A percentile compares a stretch with the other conserved stretches of the same genome.
These are phyloP conservation scores for Phytophthora niederhauseri DNA, from an alignment of 352 stramenopile species.

Conservation along the genomic window DNA sequence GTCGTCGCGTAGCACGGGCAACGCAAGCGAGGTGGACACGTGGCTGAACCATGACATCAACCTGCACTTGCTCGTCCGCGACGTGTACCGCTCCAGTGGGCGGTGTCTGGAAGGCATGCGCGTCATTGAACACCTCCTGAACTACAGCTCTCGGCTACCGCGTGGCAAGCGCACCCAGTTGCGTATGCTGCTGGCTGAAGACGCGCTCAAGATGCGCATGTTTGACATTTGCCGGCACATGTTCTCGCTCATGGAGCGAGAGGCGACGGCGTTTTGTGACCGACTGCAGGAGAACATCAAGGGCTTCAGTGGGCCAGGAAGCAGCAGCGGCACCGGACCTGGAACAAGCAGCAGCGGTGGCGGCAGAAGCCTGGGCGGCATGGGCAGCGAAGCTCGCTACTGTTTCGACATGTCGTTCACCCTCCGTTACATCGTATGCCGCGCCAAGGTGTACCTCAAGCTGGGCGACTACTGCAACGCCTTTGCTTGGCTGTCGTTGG, in stretches of 20 bases:
- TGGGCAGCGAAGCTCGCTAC: conserved; percentile 78
- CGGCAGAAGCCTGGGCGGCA: conserved; percentile 63
- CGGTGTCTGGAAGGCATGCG: conserved; percentile 81
- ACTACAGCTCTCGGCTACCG: conserved; percentile 71
- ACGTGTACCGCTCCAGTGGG: conserved; percentile 80
- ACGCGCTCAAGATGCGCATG: conserved; percentile 75
- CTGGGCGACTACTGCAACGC: conserved; percentile 58
- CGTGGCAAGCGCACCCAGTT: conserved; percentile 82
- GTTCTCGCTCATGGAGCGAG: conserved; percentile 74
- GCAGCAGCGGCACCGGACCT: conserved; percentile 50
- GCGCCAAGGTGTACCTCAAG: conserved; percentile 69
- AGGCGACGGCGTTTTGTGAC: conserved; percentile 80
- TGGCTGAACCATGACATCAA: conserved; percentile 87
- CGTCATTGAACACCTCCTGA: conserved; percentile 79
- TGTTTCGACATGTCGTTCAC: conserved; percentile 86
- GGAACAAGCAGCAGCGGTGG: conserved; percentile 56
- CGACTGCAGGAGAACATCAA: conserved; percentile 72
- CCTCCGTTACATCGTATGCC: conserved; percentile 71
- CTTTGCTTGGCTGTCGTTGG: conserved; percentile 76
- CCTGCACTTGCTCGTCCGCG: conserved; percentile 81
- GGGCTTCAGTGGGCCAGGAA: conserved; percentile 53
- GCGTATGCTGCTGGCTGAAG: conserved; percentile 81
- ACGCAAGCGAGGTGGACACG: conserved; percentile 73
- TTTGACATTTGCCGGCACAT: conserved; percentile 79
- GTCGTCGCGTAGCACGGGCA: conserved; percentile 53